phyloP scores from a whole-genome alignment of 805 yeast genomes.

The Priceomyces fermenticarens region DNA sequence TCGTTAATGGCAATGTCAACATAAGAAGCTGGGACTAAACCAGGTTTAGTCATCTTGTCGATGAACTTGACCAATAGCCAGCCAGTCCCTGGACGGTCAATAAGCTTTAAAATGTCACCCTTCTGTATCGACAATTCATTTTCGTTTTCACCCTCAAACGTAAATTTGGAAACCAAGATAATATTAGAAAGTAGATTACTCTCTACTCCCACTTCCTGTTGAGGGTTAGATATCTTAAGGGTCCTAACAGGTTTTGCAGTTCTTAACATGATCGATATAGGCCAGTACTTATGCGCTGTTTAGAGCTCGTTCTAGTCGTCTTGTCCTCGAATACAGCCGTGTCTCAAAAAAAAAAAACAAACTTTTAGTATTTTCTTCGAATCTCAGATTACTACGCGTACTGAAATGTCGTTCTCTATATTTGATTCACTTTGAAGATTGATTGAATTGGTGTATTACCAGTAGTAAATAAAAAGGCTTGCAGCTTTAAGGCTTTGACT shows the following conservation, averaged over 20 bases:
- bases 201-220: slow-evolving; percentile 1
- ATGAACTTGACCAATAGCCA: slow-evolving; percentile 58
- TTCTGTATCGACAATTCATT: slow-evolving; percentile 45
- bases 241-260: slow-evolving; percentile 3
- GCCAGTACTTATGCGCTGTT: neutral
- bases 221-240: slow-evolving; percentile 2
- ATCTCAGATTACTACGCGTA: too few relatives aligned
- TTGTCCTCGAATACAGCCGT: too few relatives aligned
- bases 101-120: slow-evolving; percentile 52
- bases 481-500: too few relatives aligned
- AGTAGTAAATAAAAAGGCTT: too few relatives aligned
- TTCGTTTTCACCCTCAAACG: slow-evolving; percentile 41
- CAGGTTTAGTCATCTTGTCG: slow-evolving; percentile 42
- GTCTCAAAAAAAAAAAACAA: too few relatives aligned
- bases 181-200: slow-evolving; percentile 25
- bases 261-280: neutral
- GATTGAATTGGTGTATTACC: too few relatives aligned
- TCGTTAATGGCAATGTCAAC: slow-evolving; percentile 46
- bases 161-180: slow-evolving; percentile 45
- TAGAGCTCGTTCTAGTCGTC: too few relatives aligned
- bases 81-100: slow-evolving; percentile 48
- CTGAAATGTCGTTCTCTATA: too few relatives aligned
- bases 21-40: slow-evolving; percentile 51
- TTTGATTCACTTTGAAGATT: too few relatives aligned
- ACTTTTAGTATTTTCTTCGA: too few relatives aligned